phyloP scores from a whole-genome alignment of 2,329 filamentous ascomycete genomes.

The Ceratocystiopsis sp. region DNA sequence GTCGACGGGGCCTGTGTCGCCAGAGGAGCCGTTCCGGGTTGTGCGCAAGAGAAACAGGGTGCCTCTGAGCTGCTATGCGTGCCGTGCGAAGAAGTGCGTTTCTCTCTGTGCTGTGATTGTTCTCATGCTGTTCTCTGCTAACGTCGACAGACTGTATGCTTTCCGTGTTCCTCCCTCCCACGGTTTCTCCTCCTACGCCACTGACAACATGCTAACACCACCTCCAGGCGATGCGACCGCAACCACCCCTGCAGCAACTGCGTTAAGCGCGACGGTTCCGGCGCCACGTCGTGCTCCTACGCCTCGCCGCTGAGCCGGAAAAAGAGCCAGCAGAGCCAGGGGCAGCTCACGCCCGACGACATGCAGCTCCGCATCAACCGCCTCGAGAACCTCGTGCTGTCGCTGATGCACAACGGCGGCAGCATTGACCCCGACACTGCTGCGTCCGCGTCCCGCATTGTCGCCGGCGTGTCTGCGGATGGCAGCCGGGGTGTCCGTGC shows the following conservation, averaged over 20 bases:
- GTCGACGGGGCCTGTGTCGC: constrained; percentile 29
- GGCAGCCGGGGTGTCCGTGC: not conserved
- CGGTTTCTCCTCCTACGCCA: too few relatives aligned
- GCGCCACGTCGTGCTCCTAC: constrained; percentile 70
- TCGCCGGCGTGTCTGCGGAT: constrained; percentile 9
- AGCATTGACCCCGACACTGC: constrained; percentile 23
- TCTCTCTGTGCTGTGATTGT: not conserved
- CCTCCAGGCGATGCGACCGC: constrained; percentile 72
- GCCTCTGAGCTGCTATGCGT: constrained; percentile 80
- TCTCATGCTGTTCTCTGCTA: not conserved
- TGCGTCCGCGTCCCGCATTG: constrained; percentile 11
- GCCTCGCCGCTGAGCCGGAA: constrained; percentile 54
- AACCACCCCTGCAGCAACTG: constrained; percentile 87
- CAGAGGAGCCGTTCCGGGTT: constrained; percentile 72
- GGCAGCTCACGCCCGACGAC: constrained; percentile 57
- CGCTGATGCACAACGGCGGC: constrained; percentile 77
- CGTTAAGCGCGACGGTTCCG: constrained; percentile 72
- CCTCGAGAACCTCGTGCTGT: constrained; percentile 79
- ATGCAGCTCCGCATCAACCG: constrained; percentile 98
- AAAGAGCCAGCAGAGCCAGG: constrained; percentile 53
- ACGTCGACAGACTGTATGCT: constrained; percentile 6
- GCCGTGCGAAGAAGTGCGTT: constrained; percentile 73
- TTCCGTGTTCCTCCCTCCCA: too few relatives aligned
- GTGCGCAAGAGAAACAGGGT: constrained; percentile 85
- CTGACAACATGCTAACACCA: too few relatives aligned